These are phyloP conservation scores for Liquidambar formosana DNA, from an alignment of 164 flowering plant genomes.

Conservation along the genomic window DNA sequence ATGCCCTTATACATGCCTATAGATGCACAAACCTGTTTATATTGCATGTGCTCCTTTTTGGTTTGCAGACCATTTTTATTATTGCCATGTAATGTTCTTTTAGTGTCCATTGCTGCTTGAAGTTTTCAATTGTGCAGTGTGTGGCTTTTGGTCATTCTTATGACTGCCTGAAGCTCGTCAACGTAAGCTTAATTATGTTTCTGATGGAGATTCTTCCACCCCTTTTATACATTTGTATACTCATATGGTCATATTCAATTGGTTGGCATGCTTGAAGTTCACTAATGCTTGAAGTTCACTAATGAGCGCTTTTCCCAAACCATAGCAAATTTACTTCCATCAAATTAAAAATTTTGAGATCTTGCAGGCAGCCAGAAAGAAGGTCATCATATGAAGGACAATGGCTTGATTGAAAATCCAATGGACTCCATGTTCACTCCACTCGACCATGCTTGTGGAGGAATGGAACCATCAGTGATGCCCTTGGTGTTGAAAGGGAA, in stretches of 20 bases:
- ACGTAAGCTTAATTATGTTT: not conserved
- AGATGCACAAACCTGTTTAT: too few relatives aligned
- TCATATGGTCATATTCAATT: not conserved
- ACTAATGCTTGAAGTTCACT: not conserved
- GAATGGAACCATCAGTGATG: slow-evolving; percentile 21
- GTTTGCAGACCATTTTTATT: too few relatives aligned
- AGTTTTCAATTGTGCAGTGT: too few relatives aligned
- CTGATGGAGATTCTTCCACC: not conserved
- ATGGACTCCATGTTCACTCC: slow-evolving; percentile 13
- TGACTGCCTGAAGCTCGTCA: not conserved
- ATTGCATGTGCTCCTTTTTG: too few relatives aligned
- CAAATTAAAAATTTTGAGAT: not conserved
- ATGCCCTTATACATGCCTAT: too few relatives aligned
- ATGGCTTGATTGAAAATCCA: slow-evolving; percentile 16
- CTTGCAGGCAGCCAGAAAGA: slow-evolving; percentile 27
- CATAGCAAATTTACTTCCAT: not conserved
- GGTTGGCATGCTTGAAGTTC: not conserved
- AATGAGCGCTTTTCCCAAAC: not conserved
- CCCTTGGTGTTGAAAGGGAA: slow-evolving; percentile 23
- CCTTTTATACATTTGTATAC: not conserved
- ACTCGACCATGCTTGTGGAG: slow-evolving; percentile 17
- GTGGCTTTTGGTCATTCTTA: not conserved
- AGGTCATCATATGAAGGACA: slow-evolving; percentile 17
- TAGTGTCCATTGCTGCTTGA: too few relatives aligned
- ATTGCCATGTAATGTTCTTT: too few relatives aligned